A percentile compares a stretch with the other conserved stretches of the same genome.
These are phyloP conservation scores for Chenopodium album DNA, from an alignment of 148 eudicot genomes.

Conservation along the genomic window DNA sequence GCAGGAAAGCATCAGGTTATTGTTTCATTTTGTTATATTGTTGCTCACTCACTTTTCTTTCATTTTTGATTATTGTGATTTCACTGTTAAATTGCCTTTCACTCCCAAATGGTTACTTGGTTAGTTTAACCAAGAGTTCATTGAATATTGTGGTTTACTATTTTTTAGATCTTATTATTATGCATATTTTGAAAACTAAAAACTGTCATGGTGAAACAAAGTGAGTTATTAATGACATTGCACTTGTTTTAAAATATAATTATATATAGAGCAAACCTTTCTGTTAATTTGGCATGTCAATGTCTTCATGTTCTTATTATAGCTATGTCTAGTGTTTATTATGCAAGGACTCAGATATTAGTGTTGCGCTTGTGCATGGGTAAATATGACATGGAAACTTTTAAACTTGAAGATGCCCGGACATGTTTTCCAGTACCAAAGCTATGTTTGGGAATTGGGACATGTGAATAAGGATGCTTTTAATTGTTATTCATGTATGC, in stretches of 20 bases:
- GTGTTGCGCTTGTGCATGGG: no score
- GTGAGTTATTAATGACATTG: background rate
- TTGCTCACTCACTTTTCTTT: background rate
- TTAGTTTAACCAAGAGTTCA: no score
- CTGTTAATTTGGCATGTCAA: background rate
- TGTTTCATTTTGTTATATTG: background rate
- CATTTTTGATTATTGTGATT: background rate
- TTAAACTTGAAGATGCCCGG: background rate
- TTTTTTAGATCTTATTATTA: no score
- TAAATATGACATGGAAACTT: no score
- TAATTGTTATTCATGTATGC: background rate
- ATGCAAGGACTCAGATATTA: no score
- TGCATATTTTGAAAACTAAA: background rate
- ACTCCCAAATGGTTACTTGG: background rate
- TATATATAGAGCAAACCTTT: background rate
- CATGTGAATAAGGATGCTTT: background rate
- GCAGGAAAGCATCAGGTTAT: slow-evolving; percentile 97
- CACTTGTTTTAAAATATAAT: no score
- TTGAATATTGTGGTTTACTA: no score
- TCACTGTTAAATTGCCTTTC: background rate
- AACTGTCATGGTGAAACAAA: background rate
- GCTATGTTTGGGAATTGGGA: background rate
- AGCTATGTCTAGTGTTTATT: no score
- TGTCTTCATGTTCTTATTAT: background rate
- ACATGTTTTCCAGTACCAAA: no score